Percentiles rank a stretch among this genome's conserved stretches.
These are phyloP conservation scores for Xylaria venustula DNA, from an alignment of 495 filamentous ascomycete genomes.

Conservation along the genomic window DNA sequence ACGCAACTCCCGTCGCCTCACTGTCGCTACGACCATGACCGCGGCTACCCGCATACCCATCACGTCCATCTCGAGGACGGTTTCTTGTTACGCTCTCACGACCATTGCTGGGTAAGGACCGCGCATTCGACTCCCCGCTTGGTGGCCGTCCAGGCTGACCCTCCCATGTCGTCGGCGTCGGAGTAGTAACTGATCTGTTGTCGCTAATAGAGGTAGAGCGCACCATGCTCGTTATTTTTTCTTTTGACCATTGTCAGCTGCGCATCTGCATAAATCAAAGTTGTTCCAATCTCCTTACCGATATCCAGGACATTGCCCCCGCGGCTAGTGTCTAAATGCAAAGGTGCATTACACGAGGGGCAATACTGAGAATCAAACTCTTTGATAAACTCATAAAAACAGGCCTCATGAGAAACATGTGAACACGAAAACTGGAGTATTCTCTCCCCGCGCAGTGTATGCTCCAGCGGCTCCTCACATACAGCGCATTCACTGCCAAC, in stretches of 20 bases:
- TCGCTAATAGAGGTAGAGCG: conserved; percentile 76
- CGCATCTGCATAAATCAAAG: conserved; percentile 9
- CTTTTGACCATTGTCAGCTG: conserved; percentile 45
- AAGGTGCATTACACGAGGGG: conserved; percentile 88
- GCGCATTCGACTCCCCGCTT: conserved; percentile 47
- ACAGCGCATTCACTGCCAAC: conserved; percentile 93
- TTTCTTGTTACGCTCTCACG: conserved; percentile 30
- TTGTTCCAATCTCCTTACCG: conserved; percentile 55
- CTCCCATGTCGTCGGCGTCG: conserved; percentile 51
- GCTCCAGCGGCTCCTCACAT: conserved; percentile 95
- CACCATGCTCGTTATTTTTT: conserved; percentile 94
- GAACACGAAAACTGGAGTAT: conserved; percentile 94
- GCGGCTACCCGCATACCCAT: conserved; percentile 62
- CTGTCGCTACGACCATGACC: conserved; percentile 68
- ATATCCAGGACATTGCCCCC: conserved; percentile 94
- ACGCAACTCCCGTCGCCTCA: conserved; percentile 69
- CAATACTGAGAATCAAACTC: conserved; percentile 95
- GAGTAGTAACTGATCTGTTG: conserved; percentile 49
- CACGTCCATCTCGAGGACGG: conserved; percentile 57
- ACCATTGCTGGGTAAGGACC: conserved; percentile 33
- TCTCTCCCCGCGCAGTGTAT: conserved; percentile 91
- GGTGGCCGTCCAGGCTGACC: conserved; percentile 47
- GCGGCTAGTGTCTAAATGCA: conserved; percentile 91
- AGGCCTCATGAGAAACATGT: conserved; percentile 96
- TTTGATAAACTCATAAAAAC: conserved; percentile 98